Percentiles rank a stretch among this genome's conserved stretches.
Conservation (phyloP, 345 rosid genomes). For the Pseudoturritis turrita region DNA sequence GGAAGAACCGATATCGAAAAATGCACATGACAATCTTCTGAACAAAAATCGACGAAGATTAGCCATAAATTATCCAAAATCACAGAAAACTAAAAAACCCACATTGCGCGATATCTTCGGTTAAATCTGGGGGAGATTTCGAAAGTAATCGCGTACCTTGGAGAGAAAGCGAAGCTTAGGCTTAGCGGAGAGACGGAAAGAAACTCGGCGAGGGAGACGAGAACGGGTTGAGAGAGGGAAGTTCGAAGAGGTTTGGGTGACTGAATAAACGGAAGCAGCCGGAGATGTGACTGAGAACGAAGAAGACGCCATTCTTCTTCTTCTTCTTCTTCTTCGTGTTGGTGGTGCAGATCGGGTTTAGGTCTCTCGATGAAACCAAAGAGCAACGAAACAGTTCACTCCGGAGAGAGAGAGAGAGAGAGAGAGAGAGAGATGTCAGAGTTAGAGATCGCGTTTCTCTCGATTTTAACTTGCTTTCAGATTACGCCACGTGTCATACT, state of each 20-base stretch:
- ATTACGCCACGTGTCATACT: constrained; percentile 15
- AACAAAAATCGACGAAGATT: neutral
- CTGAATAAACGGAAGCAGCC: constrained; percentile 36
- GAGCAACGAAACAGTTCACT: constrained; percentile 28
- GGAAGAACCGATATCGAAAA: neutral
- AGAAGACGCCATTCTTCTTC: constrained; percentile 37
- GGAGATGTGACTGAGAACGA: constrained; percentile 43
- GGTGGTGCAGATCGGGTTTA: constrained; percentile 24
- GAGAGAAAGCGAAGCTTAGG: constrained; percentile 44
- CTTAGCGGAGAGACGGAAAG: constrained; percentile 42
- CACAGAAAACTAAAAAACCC: neutral
- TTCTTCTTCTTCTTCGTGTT: neutral
- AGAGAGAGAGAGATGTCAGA: constrained; percentile 7
- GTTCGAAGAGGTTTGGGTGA: constrained; percentile 30
- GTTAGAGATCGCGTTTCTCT: constrained; percentile 12
- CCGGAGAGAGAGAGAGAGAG: constrained; percentile 10
- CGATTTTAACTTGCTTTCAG: neutral
- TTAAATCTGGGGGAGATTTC: neutral
- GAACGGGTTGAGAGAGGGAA: constrained; percentile 24
- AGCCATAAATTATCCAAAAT: neutral
- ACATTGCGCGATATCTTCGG: neutral
- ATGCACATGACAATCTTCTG: neutral
- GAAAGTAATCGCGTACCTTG: constrained; percentile 33
- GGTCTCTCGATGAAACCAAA: constrained; percentile 45
- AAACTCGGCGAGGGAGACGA: constrained; percentile 30